phyloP scores from a whole-genome alignment of 768 basidiomycete genomes.

The Tephrocybe sp. region DNA sequence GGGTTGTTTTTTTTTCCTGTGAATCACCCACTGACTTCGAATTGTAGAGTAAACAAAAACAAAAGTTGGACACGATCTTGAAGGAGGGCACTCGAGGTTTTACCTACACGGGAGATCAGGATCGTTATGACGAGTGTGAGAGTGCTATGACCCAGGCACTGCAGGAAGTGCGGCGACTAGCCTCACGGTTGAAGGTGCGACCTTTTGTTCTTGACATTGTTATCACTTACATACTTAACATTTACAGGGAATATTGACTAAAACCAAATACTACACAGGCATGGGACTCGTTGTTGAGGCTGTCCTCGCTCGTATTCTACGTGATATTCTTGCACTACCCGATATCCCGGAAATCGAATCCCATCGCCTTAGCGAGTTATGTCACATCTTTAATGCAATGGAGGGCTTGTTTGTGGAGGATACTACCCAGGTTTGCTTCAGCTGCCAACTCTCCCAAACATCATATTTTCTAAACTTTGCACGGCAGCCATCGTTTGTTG shows the following conservation, averaged over 20 bases:
- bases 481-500: conserved; percentile 67
- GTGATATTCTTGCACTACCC: conserved; percentile 70
- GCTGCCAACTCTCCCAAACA: not conserved
- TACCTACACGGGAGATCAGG: conserved; percentile 65
- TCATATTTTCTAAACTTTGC: not conserved
- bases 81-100: conserved; percentile 65
- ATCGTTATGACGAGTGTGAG: conserved; percentile 77
- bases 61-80: conserved; percentile 42
- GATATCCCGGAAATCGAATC: conserved; percentile 93
- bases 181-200: conserved; percentile 73
- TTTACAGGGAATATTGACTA: conserved; percentile 62
- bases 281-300: conserved; percentile 72
- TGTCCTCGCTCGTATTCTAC: conserved; percentile 64
- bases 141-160: conserved; percentile 61
- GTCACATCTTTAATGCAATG: conserved; percentile 72
- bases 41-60: conserved; percentile 49
- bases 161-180: conserved; percentile 60
- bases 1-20: not conserved
- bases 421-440: conserved; percentile 48
- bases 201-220: not conserved
- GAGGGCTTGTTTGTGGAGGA: conserved; percentile 81
- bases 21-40: not conserved
- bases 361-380: conserved; percentile 78
- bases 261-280: conserved; percentile 69
- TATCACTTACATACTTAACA: not conserved